phyloP scores from a whole-genome alignment of 2,329 filamentous ascomycete species.

The Trichoderma semiorbis region DNA sequence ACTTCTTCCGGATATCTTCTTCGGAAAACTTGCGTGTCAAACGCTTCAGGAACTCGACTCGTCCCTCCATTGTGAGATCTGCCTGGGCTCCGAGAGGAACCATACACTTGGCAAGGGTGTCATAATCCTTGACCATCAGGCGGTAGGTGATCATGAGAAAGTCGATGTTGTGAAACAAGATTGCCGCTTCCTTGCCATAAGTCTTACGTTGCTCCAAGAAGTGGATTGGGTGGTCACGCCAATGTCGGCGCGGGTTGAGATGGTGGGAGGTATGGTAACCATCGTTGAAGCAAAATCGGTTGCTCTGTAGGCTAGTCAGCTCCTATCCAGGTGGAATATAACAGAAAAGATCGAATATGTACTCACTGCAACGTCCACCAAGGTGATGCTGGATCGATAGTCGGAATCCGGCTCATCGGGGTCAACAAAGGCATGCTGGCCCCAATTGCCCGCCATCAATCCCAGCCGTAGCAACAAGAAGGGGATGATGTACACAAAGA shows the following conservation, averaged over 20 bases:
- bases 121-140: constrained; percentile 68
- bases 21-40: constrained; percentile 66
- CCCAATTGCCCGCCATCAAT: constrained; percentile 81
- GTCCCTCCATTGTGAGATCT: constrained; percentile 60
- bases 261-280: constrained; percentile 81
- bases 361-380: constrained; percentile 73
- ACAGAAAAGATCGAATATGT: neutral
- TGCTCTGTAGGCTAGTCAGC: constrained; percentile 52
- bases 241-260: constrained; percentile 73
- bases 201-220: constrained; percentile 67
- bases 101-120: constrained; percentile 63
- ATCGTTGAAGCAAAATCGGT: constrained; percentile 79
- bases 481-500: constrained; percentile 65
- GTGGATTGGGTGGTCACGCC: constrained; percentile 73
- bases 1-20: constrained; percentile 60
- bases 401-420: constrained; percentile 71
- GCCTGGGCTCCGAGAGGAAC: constrained; percentile 74
- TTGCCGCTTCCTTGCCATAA: constrained; percentile 63
- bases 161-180: constrained; percentile 79
- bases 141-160: constrained; percentile 72
- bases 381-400: constrained; percentile 72
- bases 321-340: neutral
- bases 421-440: constrained; percentile 78
- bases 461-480: constrained; percentile 64
- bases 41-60: constrained; percentile 57